A percentile compares a stretch with the other conserved stretches of the same genome.
phyloP scores from a whole-genome alignment of 129 eudicot species.

The Scalesia atractyloides region DNA sequence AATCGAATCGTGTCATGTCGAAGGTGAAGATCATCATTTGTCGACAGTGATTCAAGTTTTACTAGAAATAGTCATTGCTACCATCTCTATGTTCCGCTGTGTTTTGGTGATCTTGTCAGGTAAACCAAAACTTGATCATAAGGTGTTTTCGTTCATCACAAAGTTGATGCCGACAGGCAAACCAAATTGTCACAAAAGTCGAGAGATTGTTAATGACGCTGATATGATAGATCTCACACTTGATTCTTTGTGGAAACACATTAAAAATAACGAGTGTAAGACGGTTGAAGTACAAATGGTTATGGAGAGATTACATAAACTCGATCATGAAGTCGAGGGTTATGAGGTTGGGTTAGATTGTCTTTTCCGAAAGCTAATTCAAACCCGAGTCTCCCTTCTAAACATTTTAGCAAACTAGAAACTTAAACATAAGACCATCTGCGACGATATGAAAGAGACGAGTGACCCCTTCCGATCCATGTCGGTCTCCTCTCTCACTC shows the following conservation, averaged over 20 bases:
- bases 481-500: too few species aligned
- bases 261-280: slow-evolving; percentile 15
- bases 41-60: slow-evolving; percentile 27
- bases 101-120: slow-evolving; percentile 26
- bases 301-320: slow-evolving; percentile 21
- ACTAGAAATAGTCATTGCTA: slow-evolving; percentile 30
- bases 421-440: neutral
- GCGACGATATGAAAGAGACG: too few species aligned
- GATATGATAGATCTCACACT: slow-evolving; percentile 28
- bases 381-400: slow-evolving; percentile 39
- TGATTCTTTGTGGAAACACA: slow-evolving; percentile 15
- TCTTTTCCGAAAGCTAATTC: slow-evolving; percentile 33
- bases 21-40: slow-evolving; percentile 28
- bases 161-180: slow-evolving; percentile 16
- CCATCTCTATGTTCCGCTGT: slow-evolving; percentile 35
- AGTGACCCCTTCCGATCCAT: too few species aligned
- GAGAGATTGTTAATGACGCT: slow-evolving; percentile 17
- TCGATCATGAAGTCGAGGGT: slow-evolving; percentile 27
- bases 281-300: neutral
- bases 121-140: slow-evolving; percentile 14
- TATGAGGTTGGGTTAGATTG: slow-evolving; percentile 31
- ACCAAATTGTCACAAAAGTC: slow-evolving; percentile 8
- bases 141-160: slow-evolving; percentile 23
- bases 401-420: slow-evolving; percentile 35
- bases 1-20: neutral